Percentiles rank a stretch among this genome's conserved stretches.
phyloP scores from a whole-genome alignment of 2,329 filamentous ascomycete genomes.

The Sporothrix brunneoviolacea region DNA sequence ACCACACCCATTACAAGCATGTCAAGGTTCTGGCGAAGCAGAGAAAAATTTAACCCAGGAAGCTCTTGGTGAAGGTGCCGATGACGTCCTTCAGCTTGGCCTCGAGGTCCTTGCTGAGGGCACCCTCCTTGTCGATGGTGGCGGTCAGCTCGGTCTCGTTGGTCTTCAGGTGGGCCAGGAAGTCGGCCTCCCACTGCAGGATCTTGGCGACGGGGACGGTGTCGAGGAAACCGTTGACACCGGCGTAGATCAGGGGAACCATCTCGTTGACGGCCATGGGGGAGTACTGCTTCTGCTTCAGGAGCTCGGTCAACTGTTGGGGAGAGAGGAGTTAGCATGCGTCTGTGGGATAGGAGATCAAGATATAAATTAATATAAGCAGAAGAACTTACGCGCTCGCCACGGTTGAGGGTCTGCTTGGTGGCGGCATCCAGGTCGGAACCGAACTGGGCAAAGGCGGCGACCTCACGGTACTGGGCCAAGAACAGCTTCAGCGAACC shows the following conservation, averaged over 20 bases:
- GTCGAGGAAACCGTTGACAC: slow-evolving; percentile 97
- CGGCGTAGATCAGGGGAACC: slow-evolving; percentile 98
- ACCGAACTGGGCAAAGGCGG: slow-evolving; percentile 99
- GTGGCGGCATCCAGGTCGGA: slow-evolving; percentile 98
- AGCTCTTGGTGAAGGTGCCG: slow-evolving; percentile 85
- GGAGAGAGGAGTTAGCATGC: slow-evolving; percentile 25
- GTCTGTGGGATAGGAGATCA: too few relatives aligned
- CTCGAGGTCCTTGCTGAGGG: slow-evolving; percentile 91
- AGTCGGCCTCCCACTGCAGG: slow-evolving; percentile 88
- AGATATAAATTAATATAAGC: too few relatives aligned
- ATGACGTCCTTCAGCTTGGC: slow-evolving; percentile 72
- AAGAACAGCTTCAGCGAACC: slow-evolving; percentile 99
- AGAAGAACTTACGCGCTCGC: slow-evolving; percentile 93
- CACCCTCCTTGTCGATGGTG: slow-evolving; percentile 91
- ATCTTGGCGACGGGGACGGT: slow-evolving; percentile 83
- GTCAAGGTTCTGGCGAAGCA: neutral
- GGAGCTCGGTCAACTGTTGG: slow-evolving; percentile 74
- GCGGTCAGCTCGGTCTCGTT: slow-evolving; percentile 80
- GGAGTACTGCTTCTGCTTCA: slow-evolving; percentile 99
- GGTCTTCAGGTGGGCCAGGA: slow-evolving; percentile 83
- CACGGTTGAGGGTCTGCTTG: slow-evolving; percentile 96
- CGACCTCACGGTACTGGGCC: slow-evolving; percentile 99
- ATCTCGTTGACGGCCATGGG: slow-evolving; percentile 99
- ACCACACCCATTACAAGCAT: slow-evolving; percentile 10
- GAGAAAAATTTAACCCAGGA: slow-evolving; percentile 47